Evolutionary conservation across 495 filamentous ascomycete genomes (phyloP), one percentile per base, ranked within the genome.

Genomic region (Chaetomidium leptoderma): DNA sequence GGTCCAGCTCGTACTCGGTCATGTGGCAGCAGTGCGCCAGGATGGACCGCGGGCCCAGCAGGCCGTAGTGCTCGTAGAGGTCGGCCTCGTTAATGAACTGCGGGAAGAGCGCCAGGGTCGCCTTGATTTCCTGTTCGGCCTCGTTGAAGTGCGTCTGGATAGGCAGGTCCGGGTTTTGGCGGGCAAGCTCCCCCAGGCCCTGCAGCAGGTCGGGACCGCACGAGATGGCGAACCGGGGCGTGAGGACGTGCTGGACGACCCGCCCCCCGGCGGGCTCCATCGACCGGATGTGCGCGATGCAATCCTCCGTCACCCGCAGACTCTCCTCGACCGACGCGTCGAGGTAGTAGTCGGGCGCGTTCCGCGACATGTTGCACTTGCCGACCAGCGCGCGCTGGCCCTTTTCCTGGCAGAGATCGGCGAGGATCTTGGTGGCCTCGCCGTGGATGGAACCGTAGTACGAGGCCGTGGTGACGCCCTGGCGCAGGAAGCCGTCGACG

Each of bases 81-180:
- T 83, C 81, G 0, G 76, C 77, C 59, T 86, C 82, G 30, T 69
- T 78, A 2, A 54, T 54, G 17, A 78, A 81, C 10, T 73, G 53
- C 5, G 83, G 83, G 59, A 83, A 86, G 6, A 85, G 63, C 23
- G 72, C 63, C 6, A 53, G 61, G 1, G 82, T 84, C 19, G 76
- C 75, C 0, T 59, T 44, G 26, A 86, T 80, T 64, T 86, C 83
- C 47, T 79, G 74, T 57, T 71, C 66, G 0, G 81, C 79, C 57
- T 86, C 83, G 57, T 84, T 81, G 70, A 86, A 85, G 63, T 86
- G 83, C 30, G 83, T 85, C 59, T 88, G 84, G 29, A 87, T 78
- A 0, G 80, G 75, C 16, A 87, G 60, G 27, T 80, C 74, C 8
- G 76, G 76, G 43, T 85, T 71, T 23, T 74, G 63, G 16, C 52